Evolutionary conservation across 1,139 yeast genomes (phyloP), one percentile per base, ranked within the genome.

Genomic region (Suhomyces wounanorum): DNA sequence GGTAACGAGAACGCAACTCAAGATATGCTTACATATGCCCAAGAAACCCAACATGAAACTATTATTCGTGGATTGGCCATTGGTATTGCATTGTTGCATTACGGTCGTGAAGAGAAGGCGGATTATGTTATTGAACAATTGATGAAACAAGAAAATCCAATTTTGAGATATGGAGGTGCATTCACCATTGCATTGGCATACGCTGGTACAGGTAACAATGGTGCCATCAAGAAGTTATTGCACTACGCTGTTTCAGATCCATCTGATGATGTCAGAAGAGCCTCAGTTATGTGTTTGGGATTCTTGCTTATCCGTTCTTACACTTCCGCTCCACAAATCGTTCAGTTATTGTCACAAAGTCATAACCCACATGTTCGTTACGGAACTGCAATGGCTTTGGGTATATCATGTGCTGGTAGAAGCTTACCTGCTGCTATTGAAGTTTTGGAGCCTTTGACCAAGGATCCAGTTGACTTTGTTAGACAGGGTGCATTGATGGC

Each of bases 341-440:
- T 94, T 37, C 96, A 92, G 68, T 79, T 94, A 55, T 79, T 95
- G 61, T 84, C 97, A 1, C 97, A 92, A 70, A 89, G 97, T 1
- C 97, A 94, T 69, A 95, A 94, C 66, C 96, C 99, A 14, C 98
- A 95, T 66, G 99, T 95, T 31, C 89, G 99, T 70, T 94, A 95
- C 66, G 99, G 99, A 73, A 88, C 98, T 40, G 97, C 98, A 2
- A 78, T 94, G 84, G 99, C 99, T 0, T 79, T 94, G 58, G 99
- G 98, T 71, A 89, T 95, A 54, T 85, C 98, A 2, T 92, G 98
- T 77, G 97, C 98, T 28, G 99, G 99, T 49, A 87, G 96, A 67
- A 95, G 92, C 5, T 75, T 89, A 52, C 84, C 87, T 50, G 85
- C 94, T 42, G 99, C 99, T 0, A 82, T 94, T 55, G 97, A 91